These are phyloP conservation scores for Parietichytrium sp. DNA, from an alignment of 108 stramenopile species.

Conservation along the genomic window DNA sequence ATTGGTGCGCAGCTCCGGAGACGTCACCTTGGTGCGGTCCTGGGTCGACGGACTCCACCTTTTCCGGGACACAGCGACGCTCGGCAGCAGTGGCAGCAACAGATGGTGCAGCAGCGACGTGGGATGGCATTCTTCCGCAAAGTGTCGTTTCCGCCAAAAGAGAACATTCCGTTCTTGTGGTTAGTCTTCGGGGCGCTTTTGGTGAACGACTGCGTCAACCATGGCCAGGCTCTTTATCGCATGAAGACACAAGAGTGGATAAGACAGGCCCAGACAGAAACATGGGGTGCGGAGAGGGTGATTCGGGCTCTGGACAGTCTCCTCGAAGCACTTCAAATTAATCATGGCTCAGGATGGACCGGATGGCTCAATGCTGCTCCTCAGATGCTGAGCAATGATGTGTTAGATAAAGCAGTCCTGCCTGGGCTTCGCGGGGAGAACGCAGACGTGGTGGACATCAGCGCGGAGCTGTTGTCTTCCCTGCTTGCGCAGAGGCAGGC, in stretches of 20 bases:
- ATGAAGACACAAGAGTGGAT: constrained; percentile 1
- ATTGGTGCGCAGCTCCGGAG: too few relatives aligned
- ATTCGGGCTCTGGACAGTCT: background rate
- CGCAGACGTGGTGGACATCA: background rate
- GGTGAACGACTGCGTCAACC: background rate
- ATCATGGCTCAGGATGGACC: background rate
- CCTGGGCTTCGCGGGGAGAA: background rate
- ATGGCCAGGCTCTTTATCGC: background rate
- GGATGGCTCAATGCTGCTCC: background rate
- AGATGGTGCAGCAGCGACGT: background rate
- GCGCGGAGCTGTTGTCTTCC: background rate
- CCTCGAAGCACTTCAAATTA: background rate
- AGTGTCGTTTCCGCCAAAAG: background rate
- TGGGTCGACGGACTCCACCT: too few relatives aligned
- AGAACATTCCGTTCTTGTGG: background rate
- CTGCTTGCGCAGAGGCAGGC: background rate
- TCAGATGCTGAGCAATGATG: background rate
- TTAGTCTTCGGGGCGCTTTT: constrained; percentile 16
- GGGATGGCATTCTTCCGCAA: constrained; percentile 18
- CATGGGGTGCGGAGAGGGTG: background rate
- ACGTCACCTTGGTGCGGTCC: too few relatives aligned
- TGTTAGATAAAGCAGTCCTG: constrained; percentile 18
- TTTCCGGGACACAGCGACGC: too few relatives aligned
- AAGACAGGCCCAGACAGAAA: background rate
- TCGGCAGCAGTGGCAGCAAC: too few relatives aligned